These are phyloP conservation scores for Simplicillium sp. DNA, from an alignment of 2,329 filamentous ascomycete species.

Conservation along the genomic window DNA sequence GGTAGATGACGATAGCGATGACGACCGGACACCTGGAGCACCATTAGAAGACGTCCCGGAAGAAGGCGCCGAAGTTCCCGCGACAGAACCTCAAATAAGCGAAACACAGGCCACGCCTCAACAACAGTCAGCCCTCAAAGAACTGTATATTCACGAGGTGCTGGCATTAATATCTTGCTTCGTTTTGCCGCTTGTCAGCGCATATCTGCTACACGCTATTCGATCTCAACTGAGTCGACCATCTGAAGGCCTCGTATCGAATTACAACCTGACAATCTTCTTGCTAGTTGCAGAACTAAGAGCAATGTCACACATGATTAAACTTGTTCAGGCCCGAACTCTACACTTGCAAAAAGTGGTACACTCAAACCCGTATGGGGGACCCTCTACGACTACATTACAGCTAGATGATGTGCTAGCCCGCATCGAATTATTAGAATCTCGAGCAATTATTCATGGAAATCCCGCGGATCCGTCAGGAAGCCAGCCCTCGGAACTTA, in stretches of 20 bases:
- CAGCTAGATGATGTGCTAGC: slow-evolving; percentile 49
- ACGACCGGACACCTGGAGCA: slow-evolving; percentile 17
- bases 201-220: slow-evolving; percentile 74
- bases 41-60: slow-evolving; percentile 35
- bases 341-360: slow-evolving; percentile 73
- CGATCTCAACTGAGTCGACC: slow-evolving; percentile 72
- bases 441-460: slow-evolving; percentile 9
- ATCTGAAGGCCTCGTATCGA: slow-evolving; percentile 79
- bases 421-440: slow-evolving; percentile 63
- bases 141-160: slow-evolving; percentile 67
- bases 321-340: slow-evolving; percentile 69
- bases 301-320: slow-evolving; percentile 72
- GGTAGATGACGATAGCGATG: slow-evolving; percentile 35
- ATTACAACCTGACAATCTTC: slow-evolving; percentile 90
- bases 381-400: slow-evolving; percentile 19
- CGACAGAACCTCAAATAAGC: slow-evolving; percentile 10
- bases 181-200: slow-evolving; percentile 65
- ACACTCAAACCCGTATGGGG: slow-evolving; percentile 35
- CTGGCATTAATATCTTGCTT: slow-evolving; percentile 72
- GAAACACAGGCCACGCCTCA: slow-evolving; percentile 11
- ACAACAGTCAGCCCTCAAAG: slow-evolving; percentile 37
- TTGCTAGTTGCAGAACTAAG: slow-evolving; percentile 78
- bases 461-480: slow-evolving; percentile 17
- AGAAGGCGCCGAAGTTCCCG: slow-evolving; percentile 19
- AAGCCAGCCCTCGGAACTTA: slow-evolving; percentile 21